Base-by-base conservation (phyloP, 2,329 filamentous ascomycete species). In the Nakataea oryzae region DNA sequence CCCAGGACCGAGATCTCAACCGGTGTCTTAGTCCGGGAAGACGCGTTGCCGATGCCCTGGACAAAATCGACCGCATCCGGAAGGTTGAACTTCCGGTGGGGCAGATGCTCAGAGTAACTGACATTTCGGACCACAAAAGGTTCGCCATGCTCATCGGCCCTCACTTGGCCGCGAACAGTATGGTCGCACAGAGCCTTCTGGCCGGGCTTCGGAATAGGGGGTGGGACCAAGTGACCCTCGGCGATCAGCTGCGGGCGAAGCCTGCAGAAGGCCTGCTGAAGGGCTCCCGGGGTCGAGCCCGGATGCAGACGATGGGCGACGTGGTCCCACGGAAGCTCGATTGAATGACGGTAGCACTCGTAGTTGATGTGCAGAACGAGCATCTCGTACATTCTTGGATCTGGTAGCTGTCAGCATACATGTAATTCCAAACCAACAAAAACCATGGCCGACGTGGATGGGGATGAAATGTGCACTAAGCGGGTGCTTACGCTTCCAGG, bases 341-440 rank as follows among this genome's bases (percentile, higher is more conserved):
- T 66, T 30, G 69, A 70, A 58, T 70, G 65, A 6, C 71, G 65
- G 14, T 63, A 62, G 47, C 69, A 73, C 65, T 80, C 78, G 41
- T 77, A 80, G 13, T 74, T 68, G 0, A 79, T 64, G 62, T 74
- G 67, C 0, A 80, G 68, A 0, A 80, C 62, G 0, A 79, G 65
- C 66, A 80, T 80, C 50, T 80, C 78, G 0, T 71, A 69, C 76
- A 80, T 81, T 12, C 77, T 74, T 12, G 76, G 73, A 0, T 76
- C 78, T 81, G 58, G 7, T 24, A 13, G 9, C 7, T 41, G n/a
- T n/a, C n/a, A n/a, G 17, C 7, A 54, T 27, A 34, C 17, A 32
- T 59, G 12, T 50, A 56, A 26, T 55, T 55, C 27, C 54, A 12
- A 50, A 50, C 41, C 41, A n/a, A n/a, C n/a, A n/a, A n/a, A n/a